Evolutionary conservation across 306 rosid genomes (phyloP), one percentile per base, ranked within the genome.

Genomic region (Adenanthera pavonina): DNA sequence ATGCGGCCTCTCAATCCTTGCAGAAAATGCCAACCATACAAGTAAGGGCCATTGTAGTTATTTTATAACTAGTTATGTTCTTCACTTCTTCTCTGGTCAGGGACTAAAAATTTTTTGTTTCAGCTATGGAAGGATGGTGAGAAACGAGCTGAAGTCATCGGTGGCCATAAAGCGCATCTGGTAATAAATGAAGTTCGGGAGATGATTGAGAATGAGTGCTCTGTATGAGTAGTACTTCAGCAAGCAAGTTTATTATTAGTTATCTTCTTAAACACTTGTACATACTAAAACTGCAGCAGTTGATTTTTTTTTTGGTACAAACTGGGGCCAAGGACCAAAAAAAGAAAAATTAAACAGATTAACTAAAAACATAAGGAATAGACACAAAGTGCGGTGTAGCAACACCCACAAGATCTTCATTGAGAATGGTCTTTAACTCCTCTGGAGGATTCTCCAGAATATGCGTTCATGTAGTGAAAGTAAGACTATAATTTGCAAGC

Each of bases 1-100:
- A 30, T 35, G 77, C 38, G 85, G 85, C 33, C 41, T 83, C 73
- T 75, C 68, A 74, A 82, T 84, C 76, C 73, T 7, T 80, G 86
- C 90, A 94, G 97, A 94, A 89, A 85, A 94, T 94, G 98, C 98
- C 98, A 74, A 89, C 94, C n/a, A 86, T 94, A 85, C 97, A 94
- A 94, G 97, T 92, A 90, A 86, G 79, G 44, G 20, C 61, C 70
- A n/a, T 46, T 36, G 44, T 69, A 25, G 62, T 81, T 66, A n/a
- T 72, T 69, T 64, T 80, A 59, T 65, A 59, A 76, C 41, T 69
- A 43, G 35, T 41, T 69, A 35, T 54, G 41, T 33, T 79, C 65
- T 76, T 84, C 38, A 66, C 17, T 33, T 79, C 65, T 76, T 84
- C 38, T 71, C 17, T 20, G 13, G 34, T 7, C 53, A 35, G 12